phyloP scores from a whole-genome alignment of 768 basidiomycete genomes.

The Podaxis rugospora region DNA sequence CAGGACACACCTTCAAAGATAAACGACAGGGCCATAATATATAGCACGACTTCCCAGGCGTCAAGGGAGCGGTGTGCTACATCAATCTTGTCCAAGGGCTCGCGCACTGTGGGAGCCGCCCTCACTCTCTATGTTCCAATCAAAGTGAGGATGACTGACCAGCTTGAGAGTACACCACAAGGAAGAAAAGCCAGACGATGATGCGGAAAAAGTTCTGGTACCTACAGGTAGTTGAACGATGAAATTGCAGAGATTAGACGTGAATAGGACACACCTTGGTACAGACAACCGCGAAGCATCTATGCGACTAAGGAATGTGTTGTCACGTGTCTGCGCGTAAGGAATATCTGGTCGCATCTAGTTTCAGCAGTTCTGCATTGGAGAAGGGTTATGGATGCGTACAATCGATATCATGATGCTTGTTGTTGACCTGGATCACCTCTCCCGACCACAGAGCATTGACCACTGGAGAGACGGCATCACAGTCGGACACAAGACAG shows the following conservation, averaged over 20 bases:
- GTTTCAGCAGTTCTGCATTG: neutral
- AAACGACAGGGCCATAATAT: constrained; percentile 75
- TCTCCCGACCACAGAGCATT: constrained; percentile 80
- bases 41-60: constrained; percentile 76
- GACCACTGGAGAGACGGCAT: constrained; percentile 52
- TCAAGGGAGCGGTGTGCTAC: constrained; percentile 55
- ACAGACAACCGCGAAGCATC: constrained; percentile 77
- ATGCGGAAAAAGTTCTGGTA: constrained; percentile 88
- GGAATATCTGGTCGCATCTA: constrained; percentile 50
- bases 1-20: constrained; percentile 65
- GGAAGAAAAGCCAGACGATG: constrained; percentile 71
- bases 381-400: constrained; percentile 15
- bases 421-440: constrained; percentile 74
- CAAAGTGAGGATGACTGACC: constrained; percentile 36
- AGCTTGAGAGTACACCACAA: constrained; percentile 79
- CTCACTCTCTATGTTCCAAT: neutral
- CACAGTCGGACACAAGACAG: neutral
- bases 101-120: constrained; percentile 46
- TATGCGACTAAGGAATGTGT: constrained; percentile 64
- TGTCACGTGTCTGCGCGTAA: constrained; percentile 51
- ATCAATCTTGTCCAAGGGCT: constrained; percentile 71
- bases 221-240: constrained; percentile 27
- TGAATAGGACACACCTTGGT: constrained; percentile 45
- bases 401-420: constrained; percentile 78
- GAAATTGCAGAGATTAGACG: neutral